Evolutionary conservation across 331 rosid species (phyloP), one percentile per base, ranked within the genome.

Genomic region (Pyracantha coccinea): DNA sequence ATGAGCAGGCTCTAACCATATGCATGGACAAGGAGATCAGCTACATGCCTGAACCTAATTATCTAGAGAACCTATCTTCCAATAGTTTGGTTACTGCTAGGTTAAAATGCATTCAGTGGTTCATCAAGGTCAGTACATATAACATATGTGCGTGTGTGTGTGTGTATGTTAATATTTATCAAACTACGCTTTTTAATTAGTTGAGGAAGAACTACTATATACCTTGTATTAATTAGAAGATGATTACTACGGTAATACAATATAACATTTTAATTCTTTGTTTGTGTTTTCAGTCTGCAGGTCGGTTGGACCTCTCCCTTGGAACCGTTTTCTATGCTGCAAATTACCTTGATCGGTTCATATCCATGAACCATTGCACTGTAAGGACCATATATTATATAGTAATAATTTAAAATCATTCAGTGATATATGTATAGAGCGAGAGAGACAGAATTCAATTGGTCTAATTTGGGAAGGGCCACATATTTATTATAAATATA

Each of bases 331-430:
- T 85, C 68, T 77, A 57, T 60, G 92, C 92, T 75, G 83, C 76
- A 72, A 83, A 83, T 78, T 85, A 83, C 75, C 80, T 88, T 9
- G 92, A 88, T 68, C 82, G 89, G 14, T 83, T 81, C 82, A 57
- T 85, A 32, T 88, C 91, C 4, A 74, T 74, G 78, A 83, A 78
- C 47, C 77, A 64, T 53, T 78, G 72, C 74, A 77, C 68, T 63
- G 92, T 88, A 77, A 85, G 82, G 31, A 77, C 16, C 13, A 15
- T 16, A 3, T 41, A 5, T 41, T 41, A 41, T 11, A 3, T 41
- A 41, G 47, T 41, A 41, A 41, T 41, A 41, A 41, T 41, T 11
- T 41, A 41, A 41, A 41, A 41, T 41, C 15, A 41, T 41, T 41
- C 47, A 0, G 47, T 41, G 47, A 41, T 41, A 41, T 41, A 38